Conservation (phyloP, 306 rosid genomes). For the Ormosia semicastrata region DNA sequence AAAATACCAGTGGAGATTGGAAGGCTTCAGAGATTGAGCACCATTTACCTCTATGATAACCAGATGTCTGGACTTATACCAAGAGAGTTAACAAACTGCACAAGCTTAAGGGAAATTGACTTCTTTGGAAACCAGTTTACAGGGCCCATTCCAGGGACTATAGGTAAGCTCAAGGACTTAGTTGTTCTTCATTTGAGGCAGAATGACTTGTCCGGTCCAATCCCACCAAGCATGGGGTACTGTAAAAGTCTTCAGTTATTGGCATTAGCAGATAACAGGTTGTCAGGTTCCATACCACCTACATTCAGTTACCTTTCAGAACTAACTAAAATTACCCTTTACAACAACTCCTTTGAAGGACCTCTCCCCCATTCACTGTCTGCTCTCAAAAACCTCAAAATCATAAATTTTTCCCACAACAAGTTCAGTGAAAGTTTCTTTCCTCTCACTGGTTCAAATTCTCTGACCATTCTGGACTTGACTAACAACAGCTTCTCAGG, state of each 20-base stretch:
- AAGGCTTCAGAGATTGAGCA: slow-evolving; percentile 53
- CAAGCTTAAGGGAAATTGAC: slow-evolving; percentile 68
- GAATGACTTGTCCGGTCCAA: slow-evolving; percentile 79
- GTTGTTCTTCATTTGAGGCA: slow-evolving; percentile 89
- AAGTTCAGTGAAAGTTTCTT: slow-evolving; percentile 68
- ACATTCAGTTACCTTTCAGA: slow-evolving; percentile 78
- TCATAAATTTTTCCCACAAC: slow-evolving; percentile 85
- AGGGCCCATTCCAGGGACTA: slow-evolving; percentile 76
- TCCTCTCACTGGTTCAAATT: slow-evolving; percentile 72
- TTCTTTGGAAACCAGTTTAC: slow-evolving; percentile 85
- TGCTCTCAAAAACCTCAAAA: slow-evolving; percentile 69
- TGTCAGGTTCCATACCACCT: slow-evolving; percentile 83
- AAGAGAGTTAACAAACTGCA: slow-evolving; percentile 75
- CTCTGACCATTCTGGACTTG: slow-evolving; percentile 67
- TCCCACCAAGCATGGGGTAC: slow-evolving; percentile 90
- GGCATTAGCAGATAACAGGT: slow-evolving; percentile 90
- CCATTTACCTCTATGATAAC: slow-evolving; percentile 83
- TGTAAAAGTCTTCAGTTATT: slow-evolving; percentile 72
- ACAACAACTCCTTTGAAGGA: slow-evolving; percentile 93
- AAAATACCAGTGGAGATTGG: slow-evolving; percentile 77
- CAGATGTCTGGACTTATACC: slow-evolving; percentile 84
- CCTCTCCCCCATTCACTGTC: slow-evolving; percentile 72
- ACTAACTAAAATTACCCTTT: slow-evolving; percentile 72
- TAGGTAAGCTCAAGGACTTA: slow-evolving; percentile 75
- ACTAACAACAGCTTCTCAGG: slow-evolving; percentile 96